Evolutionary conservation across 163 green algal genomes (phyloP).

Genomic region (Scenedesmus sp.): DNA sequence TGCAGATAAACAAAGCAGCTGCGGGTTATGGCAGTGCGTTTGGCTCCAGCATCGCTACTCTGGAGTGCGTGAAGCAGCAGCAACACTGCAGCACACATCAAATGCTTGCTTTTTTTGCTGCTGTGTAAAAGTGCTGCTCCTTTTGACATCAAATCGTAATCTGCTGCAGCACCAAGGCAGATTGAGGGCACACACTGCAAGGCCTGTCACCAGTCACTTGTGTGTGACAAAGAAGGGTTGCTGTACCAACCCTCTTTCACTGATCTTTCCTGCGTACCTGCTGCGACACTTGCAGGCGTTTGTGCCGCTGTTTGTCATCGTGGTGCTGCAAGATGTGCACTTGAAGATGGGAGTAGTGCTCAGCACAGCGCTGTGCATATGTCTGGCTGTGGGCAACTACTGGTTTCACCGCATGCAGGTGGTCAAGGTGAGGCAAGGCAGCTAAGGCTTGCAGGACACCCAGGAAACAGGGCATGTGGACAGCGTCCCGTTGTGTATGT

Average conservation of each 20-base stretch:
- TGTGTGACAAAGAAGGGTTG: too few relatives aligned
- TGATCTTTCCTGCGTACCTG: too few relatives aligned
- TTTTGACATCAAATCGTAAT: too few relatives aligned
- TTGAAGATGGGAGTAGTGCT: slow-evolving; percentile 27
- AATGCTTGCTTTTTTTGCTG: too few relatives aligned
- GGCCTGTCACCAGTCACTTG: too few relatives aligned
- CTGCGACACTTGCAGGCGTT: neutral
- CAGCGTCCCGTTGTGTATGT: neutral
- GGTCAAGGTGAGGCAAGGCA: slow-evolving; percentile 12
- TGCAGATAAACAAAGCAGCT: too few relatives aligned
- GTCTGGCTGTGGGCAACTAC: slow-evolving; percentile 28
- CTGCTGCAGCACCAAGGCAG: neutral
- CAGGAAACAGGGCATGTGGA: neutral
- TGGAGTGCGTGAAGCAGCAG: neutral
- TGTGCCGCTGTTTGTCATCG: slow-evolving; percentile 15
- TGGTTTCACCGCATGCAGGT: slow-evolving; percentile 32
- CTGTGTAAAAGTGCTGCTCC: too few relatives aligned
- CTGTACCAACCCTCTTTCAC: too few relatives aligned
- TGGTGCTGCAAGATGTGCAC: slow-evolving; percentile 41
- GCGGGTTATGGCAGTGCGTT: neutral
- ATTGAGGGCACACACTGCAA: neutral
- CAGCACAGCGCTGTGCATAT: slow-evolving; percentile 38
- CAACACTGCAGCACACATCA: neutral
- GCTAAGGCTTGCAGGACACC: neutral
- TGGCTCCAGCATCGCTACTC: neutral